A percentile compares a stretch with the other conserved stretches of the same genome.
These are phyloP conservation scores for Phytophthora litchii DNA, from an alignment of 352 stramenopile genomes.

Conservation along the genomic window DNA sequence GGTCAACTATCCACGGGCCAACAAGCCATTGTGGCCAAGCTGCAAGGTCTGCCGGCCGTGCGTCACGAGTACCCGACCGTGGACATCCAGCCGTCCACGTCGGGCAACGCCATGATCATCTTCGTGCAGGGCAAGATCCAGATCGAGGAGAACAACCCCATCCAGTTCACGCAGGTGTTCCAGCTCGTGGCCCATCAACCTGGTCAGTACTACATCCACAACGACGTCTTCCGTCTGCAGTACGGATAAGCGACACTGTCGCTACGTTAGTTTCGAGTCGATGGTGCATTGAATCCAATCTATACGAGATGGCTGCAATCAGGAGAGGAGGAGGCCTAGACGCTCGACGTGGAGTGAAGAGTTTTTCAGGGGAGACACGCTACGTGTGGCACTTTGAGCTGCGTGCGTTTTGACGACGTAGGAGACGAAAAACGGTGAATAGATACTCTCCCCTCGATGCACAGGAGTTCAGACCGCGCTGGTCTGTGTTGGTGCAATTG, in stretches of 20 bases:
- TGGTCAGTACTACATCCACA: slow-evolving; percentile 97
- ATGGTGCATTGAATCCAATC: slow-evolving; percentile 2
- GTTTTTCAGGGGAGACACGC: slow-evolving; percentile 27
- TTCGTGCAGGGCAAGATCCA: slow-evolving; percentile 94
- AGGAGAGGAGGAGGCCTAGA: slow-evolving; percentile 10
- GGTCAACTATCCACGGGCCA: slow-evolving; percentile 69
- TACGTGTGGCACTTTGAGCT: slow-evolving; percentile 21
- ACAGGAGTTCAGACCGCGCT: slow-evolving; percentile 3
- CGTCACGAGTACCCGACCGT: slow-evolving; percentile 89
- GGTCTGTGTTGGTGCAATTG: slow-evolving; percentile 8
- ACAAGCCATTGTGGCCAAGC: slow-evolving; percentile 91
- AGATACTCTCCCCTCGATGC: slow-evolving; percentile 33
- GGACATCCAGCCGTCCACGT: slow-evolving; percentile 94
- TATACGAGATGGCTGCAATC: slow-evolving; percentile 6
- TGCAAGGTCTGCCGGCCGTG: slow-evolving; percentile 68
- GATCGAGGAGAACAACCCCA: slow-evolving; percentile 94
- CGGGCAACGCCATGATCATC: slow-evolving; percentile 93
- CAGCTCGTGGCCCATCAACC: slow-evolving; percentile 93
- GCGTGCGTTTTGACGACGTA: slow-evolving; percentile 25
- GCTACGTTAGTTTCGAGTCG: slow-evolving; percentile 21
- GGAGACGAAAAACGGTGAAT: slow-evolving; percentile 38
- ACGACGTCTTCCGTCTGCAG: slow-evolving; percentile 97
- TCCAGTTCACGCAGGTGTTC: slow-evolving; percentile 98
- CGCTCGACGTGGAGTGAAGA: slow-evolving; percentile 17
- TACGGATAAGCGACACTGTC: slow-evolving; percentile 87